Conservation (phyloP, 176 grass and related monocot genomes). For the Thalia dealbata region DNA sequence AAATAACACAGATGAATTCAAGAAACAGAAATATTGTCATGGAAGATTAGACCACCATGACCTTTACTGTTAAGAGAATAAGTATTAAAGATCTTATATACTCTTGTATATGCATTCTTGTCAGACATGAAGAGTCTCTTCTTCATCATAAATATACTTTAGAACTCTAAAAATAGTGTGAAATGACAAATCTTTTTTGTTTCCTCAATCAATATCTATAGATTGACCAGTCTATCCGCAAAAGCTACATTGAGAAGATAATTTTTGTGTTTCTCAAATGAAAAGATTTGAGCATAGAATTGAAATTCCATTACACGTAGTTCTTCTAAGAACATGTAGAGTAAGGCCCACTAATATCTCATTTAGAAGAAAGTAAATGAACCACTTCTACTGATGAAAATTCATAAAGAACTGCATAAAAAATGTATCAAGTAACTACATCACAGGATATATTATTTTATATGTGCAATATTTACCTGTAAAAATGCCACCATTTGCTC, state of each 20-base stretch:
- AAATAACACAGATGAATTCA: background rate
- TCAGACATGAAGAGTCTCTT: background rate
- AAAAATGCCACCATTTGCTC: conserved; percentile 92
- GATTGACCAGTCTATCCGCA: background rate
- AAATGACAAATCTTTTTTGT: background rate
- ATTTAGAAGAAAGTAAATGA: background rate
- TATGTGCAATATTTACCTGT: conserved; percentile 33
- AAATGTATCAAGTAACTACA: background rate
- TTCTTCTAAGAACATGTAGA: background rate
- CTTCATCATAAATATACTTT: background rate
- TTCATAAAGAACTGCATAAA: background rate
- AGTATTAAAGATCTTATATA: background rate
- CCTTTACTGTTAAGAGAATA: background rate
- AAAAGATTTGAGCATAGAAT: background rate
- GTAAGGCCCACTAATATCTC: background rate
- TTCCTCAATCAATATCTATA: background rate
- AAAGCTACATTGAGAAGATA: background rate
- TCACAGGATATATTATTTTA: background rate
- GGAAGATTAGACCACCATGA: background rate
- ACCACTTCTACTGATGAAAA: background rate
- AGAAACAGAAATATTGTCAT: background rate
- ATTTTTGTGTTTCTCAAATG: background rate
- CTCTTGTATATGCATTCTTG: background rate
- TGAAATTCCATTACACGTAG: too few relatives aligned
- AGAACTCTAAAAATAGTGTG: background rate